Percentiles rank a stretch among this genome's conserved stretches.
Evolutionary conservation across 768 basidiomycete genomes (phyloP).

Genomic region (Pisolithus albus): DNA sequence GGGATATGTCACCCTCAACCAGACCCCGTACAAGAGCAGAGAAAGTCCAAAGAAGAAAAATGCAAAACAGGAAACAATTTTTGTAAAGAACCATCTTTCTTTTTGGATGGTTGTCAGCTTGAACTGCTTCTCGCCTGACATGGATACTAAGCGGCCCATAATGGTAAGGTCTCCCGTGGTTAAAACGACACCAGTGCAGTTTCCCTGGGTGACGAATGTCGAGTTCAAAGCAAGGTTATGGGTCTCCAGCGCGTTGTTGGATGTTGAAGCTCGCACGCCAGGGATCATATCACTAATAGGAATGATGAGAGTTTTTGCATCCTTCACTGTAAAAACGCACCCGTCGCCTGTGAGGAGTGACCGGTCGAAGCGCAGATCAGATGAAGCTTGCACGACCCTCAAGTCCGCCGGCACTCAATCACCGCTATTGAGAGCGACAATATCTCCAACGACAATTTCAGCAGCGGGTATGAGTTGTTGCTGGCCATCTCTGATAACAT

Average conservation of each 20-base stretch:
- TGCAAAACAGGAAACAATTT: conserved; percentile 40
- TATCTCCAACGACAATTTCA: conserved; percentile 52
- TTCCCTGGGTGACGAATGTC: conserved; percentile 37
- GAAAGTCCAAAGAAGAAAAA: conserved; percentile 34
- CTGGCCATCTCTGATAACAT: conserved; percentile 48
- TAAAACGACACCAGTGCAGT: conserved; percentile 36
- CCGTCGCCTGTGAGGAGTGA: conserved; percentile 48
- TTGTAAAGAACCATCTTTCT: conserved; percentile 47
- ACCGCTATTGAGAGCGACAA: conserved; percentile 46
- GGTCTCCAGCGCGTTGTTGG: conserved; percentile 42
- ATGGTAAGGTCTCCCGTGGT: conserved; percentile 38
- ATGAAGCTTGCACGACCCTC: conserved; percentile 44
- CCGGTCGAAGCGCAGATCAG: conserved; percentile 47
- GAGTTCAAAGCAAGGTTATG: conserved; percentile 44
- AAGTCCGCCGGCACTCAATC: conserved; percentile 57
- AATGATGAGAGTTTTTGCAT: neutral
- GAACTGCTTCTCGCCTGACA: conserved; percentile 41
- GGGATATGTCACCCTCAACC: conserved; percentile 31
- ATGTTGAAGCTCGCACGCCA: conserved; percentile 37
- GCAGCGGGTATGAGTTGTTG: conserved; percentile 44
- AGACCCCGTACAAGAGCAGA: conserved; percentile 36
- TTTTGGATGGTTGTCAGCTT: conserved; percentile 42
- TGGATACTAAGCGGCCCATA: conserved; percentile 50
- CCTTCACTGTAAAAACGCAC: conserved; percentile 10
- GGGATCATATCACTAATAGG: conserved; percentile 35